These are phyloP conservation scores for Abortiporus biennis DNA, from an alignment of 1,284 basidiomycete genomes.

Conservation along the genomic window DNA sequence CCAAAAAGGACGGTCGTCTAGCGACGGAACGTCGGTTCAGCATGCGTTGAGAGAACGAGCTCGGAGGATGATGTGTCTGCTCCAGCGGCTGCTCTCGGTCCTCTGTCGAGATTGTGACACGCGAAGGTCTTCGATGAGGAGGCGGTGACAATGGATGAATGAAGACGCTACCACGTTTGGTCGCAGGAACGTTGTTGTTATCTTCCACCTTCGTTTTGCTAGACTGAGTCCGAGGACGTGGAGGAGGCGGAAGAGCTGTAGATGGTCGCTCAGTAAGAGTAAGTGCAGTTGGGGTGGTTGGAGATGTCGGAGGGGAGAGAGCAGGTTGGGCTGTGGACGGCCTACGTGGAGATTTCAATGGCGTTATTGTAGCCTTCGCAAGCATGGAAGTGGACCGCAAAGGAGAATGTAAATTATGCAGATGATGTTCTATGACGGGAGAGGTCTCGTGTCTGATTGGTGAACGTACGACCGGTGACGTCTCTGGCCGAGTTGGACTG, in stretches of 20 bases:
- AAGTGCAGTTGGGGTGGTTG: background rate
- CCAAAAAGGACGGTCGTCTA: conserved; percentile 65
- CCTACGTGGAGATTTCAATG: background rate
- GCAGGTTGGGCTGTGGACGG: background rate
- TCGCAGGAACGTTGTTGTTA: conserved; percentile 7
- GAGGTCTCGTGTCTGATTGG: background rate
- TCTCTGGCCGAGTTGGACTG: too few species aligned
- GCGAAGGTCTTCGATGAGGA: conserved; percentile 16
- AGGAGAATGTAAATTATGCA: conserved; percentile 11
- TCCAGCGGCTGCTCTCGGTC: conserved; percentile 9
- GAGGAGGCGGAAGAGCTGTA: conserved; percentile 31
- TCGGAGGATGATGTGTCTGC: conserved; percentile 21
- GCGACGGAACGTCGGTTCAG: conserved; percentile 33
- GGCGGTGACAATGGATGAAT: conserved; percentile 32
- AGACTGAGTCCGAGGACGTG: conserved; percentile 20
- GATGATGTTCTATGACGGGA: background rate
- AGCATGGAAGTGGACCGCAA: conserved; percentile 16
- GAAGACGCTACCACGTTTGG: conserved; percentile 25
- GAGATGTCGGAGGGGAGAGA: background rate
- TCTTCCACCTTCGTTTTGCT: conserved; percentile 8
- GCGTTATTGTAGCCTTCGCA: conserved; percentile 10
- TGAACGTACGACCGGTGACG: too few species aligned
- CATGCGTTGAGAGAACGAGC: conserved; percentile 20
- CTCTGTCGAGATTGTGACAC: conserved; percentile 11
- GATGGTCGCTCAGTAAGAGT: conserved; percentile 18